Evolutionary conservation across 345 rosid species (phyloP), one percentile per base, ranked within the genome.

Genomic region (Pugionium dolabratum): DNA sequence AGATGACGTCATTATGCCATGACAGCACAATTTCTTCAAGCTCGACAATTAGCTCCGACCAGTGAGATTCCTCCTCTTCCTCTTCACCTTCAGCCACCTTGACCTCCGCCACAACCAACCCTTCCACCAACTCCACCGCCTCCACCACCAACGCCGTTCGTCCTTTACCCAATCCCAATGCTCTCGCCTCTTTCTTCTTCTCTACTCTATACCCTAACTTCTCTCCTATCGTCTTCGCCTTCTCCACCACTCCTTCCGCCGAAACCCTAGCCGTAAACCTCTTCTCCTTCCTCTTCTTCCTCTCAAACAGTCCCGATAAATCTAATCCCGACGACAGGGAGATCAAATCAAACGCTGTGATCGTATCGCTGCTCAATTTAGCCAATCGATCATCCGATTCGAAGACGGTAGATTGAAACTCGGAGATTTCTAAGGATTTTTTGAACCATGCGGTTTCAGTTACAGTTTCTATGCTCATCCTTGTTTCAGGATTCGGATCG

Each of bases 341-440:
- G 37, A 93, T 90, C 64, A 93, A 74, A 53, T 90, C 91, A 36
- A 90, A 93, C 1, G 97, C 98, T 5, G 83, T 90, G 10, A 83
- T 53, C 27, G 46, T 25, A 42, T 49, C 26, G 50, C 8, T 37
- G 1, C 69, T 70, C 7, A 42, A 9, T 49, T 74, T 76, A 6
- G 33, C 67, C 33, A 31, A 10, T 2, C 32, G 33, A 3, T 32
- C 32, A 33, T 62, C 57, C 28, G 65, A 30, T 2, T 75, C 47
- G 5, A 65, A 34, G 1, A 47, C 6, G 4, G 50, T 25, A 10
- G 39, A 7, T 1, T 36, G 28, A 4, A 59, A 3, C 2, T 53
- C 51, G 0, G 53, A 25, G 3, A 5, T 36, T 3, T 76, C 66
- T 32, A 73, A 58, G 2, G 74, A 77, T 58, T 78, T 90, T 72